Evolutionary conservation across 2,329 filamentous ascomycete species (phyloP).

Genomic region (Trichoderma aggressivum): DNA sequence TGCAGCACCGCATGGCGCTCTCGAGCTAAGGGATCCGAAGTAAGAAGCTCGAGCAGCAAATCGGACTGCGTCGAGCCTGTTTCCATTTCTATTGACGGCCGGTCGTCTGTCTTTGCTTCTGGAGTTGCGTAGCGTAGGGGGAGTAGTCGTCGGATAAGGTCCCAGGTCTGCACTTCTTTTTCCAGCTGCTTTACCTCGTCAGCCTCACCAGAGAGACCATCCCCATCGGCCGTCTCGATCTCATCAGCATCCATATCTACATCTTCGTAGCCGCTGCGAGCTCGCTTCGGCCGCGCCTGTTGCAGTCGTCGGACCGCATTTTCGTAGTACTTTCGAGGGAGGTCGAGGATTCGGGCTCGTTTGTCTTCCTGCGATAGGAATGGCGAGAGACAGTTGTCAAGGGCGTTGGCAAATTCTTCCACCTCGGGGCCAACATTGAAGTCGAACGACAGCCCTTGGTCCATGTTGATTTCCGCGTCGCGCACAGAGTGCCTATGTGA

Average conservation of each 20-base stretch:
- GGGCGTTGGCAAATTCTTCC: constrained; percentile 76
- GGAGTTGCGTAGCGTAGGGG: constrained; percentile 59
- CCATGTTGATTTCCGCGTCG: constrained; percentile 28
- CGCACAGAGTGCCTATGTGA: not conserved
- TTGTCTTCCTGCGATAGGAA: constrained; percentile 50
- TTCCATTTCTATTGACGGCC: constrained; percentile 29
- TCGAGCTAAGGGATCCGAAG: constrained; percentile 67
- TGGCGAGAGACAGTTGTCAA: constrained; percentile 68
- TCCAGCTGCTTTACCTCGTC: constrained; percentile 56
- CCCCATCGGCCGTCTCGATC: constrained; percentile 34
- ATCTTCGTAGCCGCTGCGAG: constrained; percentile 39
- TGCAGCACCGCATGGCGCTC: constrained; percentile 78
- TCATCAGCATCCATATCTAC: constrained; percentile 58
- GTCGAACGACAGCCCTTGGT: constrained; percentile 29
- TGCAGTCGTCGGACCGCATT: constrained; percentile 43
- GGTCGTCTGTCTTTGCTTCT: constrained; percentile 26
- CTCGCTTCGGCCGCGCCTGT: constrained; percentile 30
- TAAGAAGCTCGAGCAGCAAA: constrained; percentile 68
- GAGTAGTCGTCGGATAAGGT: constrained; percentile 73
- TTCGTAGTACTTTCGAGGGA: constrained; percentile 56
- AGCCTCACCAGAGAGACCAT: constrained; percentile 24
- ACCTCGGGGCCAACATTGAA: constrained; percentile 74
- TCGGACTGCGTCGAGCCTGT: constrained; percentile 24
- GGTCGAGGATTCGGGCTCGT: constrained; percentile 63
- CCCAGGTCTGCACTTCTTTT: constrained; percentile 87